Evolutionary conservation across 179 eudicot species (phyloP).

Genomic region (Silene vulgaris): DNA sequence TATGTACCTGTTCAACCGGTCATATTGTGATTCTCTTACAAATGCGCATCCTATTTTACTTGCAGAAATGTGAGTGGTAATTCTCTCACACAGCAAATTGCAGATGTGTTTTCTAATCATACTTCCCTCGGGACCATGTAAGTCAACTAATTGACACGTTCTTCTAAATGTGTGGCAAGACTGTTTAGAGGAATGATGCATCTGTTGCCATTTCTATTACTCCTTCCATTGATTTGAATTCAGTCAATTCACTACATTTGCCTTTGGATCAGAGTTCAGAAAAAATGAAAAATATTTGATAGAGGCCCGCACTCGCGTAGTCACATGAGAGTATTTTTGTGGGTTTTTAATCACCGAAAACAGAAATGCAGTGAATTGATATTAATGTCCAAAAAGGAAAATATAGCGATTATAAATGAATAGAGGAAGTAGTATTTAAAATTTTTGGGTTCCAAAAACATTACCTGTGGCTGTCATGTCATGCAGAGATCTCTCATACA

Average conservation of each 20-base stretch:
- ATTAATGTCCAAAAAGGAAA: no score
- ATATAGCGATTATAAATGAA: no score
- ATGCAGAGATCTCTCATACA: conserved; percentile 82
- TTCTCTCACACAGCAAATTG: conserved; percentile 55
- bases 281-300: no score
- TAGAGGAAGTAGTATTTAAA: neutral
- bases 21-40: conserved; percentile 15
- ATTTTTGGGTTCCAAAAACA: no score
- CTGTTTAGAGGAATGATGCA: neutral
- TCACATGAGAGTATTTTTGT: no score
- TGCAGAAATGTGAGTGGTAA: conserved; percentile 75
- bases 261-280: no score
- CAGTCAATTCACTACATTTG: no score
- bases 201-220: neutral
- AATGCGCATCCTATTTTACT: conserved; percentile 19
- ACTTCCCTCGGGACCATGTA: conserved; percentile 62
- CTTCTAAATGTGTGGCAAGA: neutral
- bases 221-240: neutral
- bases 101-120: conserved; percentile 74
- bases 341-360: no score
- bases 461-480: conserved; percentile 18
- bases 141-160: conserved; percentile 26
- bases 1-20: neutral
- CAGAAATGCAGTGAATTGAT: no score
- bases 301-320: no score